Base-by-base conservation (phyloP, 345 rosid species). In the Microcos paniculata region DNA sequence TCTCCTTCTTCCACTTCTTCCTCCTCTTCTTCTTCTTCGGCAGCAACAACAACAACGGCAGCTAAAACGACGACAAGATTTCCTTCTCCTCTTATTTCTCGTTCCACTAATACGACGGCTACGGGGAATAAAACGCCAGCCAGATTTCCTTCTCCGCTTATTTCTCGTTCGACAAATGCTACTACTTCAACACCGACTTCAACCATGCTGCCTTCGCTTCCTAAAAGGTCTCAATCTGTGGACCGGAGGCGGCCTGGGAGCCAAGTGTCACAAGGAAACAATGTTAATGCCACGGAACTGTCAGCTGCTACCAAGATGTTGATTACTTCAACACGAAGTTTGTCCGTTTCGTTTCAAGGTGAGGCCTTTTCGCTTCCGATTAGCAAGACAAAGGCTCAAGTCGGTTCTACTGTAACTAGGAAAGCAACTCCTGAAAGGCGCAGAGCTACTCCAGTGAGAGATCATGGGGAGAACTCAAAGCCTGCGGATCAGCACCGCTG, bases 321-420 rank as follows among this genome's bases (percentile, higher is more conserved):
- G 76, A 86, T 95, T 74, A 91, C 97, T 83, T 95, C 98, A 11
- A 85, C 99, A 0, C 78, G 99, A 79, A 95, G 97, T 69, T 85
- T 95, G 75, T 88, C 97, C 38, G 98, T 95, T 76, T 89, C 99
- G 0, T 95, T 95, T 70, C 99, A 93, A 86, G 99, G 99, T 0
- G 93, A 90, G 79, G 79, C 92, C 56, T 95, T 90, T 85, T 93
- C 97, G 46, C 93, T 95, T 62, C 98, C 97, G 75, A 85, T 91
- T 79, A 89, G 97, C 64, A 95, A 86, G 81, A 88, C 91, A 59
- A 95, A 89, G 80, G 87, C 91, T 30, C 71, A 86, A 67, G 45
- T 87, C 7, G 73, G 83, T 31, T 84, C 84, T 28, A 75, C 73
- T 78, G 72, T 74, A 55, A 79, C 75, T 76, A 82, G 93, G 80